phyloP scores from a whole-genome alignment of 1,284 basidiomycete genomes.

The Moesziomyces sp. region DNA sequence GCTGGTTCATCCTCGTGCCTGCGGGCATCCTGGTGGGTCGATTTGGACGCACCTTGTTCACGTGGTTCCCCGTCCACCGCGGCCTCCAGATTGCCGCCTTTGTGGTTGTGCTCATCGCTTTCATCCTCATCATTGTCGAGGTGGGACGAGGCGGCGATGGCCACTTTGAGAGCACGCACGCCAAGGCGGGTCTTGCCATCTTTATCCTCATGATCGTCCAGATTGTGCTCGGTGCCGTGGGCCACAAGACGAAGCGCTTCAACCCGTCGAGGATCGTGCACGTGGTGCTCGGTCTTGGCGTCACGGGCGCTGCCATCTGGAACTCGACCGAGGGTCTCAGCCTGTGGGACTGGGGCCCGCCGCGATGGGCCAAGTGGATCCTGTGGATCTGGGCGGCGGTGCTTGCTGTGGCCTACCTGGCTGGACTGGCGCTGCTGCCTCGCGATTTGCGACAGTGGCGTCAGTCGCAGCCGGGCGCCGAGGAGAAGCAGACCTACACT shows the following conservation, averaged over 20 bases:
- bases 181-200: slow-evolving; percentile 74
- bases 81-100: slow-evolving; percentile 70
- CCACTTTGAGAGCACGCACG: slow-evolving; percentile 36
- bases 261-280: slow-evolving; percentile 45
- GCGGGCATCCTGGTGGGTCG: slow-evolving; percentile 74
- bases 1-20: slow-evolving; percentile 75
- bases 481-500: slow-evolving; percentile 17
- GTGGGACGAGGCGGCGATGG: slow-evolving; percentile 11
- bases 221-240: slow-evolving; percentile 73
- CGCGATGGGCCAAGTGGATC: slow-evolving; percentile 31
- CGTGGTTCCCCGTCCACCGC: slow-evolving; percentile 75
- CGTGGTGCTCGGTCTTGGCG: slow-evolving; percentile 41
- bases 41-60: slow-evolving; percentile 73
- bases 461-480: background rate
- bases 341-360: slow-evolving; percentile 49
- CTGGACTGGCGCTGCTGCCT: slow-evolving; percentile 42
- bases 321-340: slow-evolving; percentile 40
- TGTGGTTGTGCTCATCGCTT: slow-evolving; percentile 73
- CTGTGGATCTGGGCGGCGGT: slow-evolving; percentile 48
- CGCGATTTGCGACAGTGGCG: slow-evolving; percentile 37
- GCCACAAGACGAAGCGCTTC: slow-evolving; percentile 70
- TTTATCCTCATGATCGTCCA: slow-evolving; percentile 76
- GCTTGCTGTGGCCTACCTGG: slow-evolving; percentile 43
- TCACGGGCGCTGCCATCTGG: slow-evolving; percentile 42
- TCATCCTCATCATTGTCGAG: slow-evolving; percentile 72